Percentiles rank a stretch among this genome's conserved stretches.
Evolutionary conservation across 805 yeast genomes (phyloP).

Genomic region (Candida michaelii): DNA sequence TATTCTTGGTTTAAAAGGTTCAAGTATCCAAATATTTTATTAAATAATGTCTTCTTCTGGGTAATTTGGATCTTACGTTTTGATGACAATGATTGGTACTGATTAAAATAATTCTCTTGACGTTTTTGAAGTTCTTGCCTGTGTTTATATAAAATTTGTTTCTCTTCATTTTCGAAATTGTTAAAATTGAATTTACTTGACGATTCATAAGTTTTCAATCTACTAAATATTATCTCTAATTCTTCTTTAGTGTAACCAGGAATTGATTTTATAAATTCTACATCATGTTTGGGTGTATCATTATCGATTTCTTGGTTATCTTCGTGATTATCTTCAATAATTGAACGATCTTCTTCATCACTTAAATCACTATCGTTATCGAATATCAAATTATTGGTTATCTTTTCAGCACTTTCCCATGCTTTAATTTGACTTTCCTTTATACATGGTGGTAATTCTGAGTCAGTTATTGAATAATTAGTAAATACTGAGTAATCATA

Average conservation of each 20-base stretch:
- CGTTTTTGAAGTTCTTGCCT: constrained; percentile 30
- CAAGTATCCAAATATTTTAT: constrained; percentile 37
- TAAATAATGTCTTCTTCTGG: constrained; percentile 41
- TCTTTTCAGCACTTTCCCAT: constrained; percentile 46
- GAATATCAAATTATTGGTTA: constrained; percentile 35
- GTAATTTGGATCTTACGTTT: constrained; percentile 40
- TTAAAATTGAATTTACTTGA: constrained; percentile 6
- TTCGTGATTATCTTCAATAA: constrained; percentile 12
- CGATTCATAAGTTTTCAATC: constrained; percentile 13
- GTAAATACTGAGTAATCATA: constrained; percentile 41
- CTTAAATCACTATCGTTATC: constrained; percentile 27
- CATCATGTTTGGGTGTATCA: background rate
- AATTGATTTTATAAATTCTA: constrained; percentile 25
- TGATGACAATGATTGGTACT: constrained; percentile 31
- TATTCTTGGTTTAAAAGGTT: constrained; percentile 40
- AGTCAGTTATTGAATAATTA: constrained; percentile 20
- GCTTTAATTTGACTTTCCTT: constrained; percentile 44
- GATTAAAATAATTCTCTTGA: constrained; percentile 35
- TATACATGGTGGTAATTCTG: constrained; percentile 30
- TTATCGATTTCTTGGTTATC: background rate
- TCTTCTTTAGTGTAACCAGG: constrained; percentile 43
- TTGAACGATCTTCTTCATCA: constrained; percentile 19
- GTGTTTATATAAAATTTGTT: constrained; percentile 25
- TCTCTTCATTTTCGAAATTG: constrained; percentile 21
- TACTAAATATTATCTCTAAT: constrained; percentile 23